phyloP scores from a whole-genome alignment of 2,329 filamentous ascomycete genomes.

The Paracamarosporium sp. region DNA sequence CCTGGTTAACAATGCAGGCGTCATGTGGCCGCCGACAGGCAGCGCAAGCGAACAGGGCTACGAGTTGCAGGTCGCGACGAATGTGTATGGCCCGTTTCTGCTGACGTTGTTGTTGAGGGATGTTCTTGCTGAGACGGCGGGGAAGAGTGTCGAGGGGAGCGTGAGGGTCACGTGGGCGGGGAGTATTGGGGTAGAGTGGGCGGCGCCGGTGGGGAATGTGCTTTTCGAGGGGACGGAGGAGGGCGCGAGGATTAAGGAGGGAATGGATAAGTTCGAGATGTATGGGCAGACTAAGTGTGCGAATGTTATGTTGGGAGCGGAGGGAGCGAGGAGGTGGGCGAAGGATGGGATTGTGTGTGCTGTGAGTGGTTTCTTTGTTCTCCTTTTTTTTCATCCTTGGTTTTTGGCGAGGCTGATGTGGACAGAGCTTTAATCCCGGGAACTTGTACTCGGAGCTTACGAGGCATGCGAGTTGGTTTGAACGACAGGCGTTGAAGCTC shows the following conservation, averaged over 20 bases:
- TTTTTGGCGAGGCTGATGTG: neutral
- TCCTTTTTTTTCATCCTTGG: neutral
- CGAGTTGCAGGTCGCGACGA: slow-evolving; percentile 45
- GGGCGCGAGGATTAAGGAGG: slow-evolving; percentile 7
- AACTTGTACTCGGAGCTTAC: slow-evolving; percentile 42
- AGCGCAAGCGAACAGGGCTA: slow-evolving; percentile 25
- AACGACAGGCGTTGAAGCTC: neutral
- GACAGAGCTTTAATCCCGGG: slow-evolving; percentile 43
- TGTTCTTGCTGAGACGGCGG: slow-evolving; percentile 32
- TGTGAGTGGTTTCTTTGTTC: neutral
- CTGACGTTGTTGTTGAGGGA: slow-evolving; percentile 42
- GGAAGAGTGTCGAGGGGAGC: slow-evolving; percentile 15
- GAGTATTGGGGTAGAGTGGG: slow-evolving; percentile 7
- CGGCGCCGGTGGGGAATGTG: slow-evolving; percentile 10
- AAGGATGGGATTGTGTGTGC: slow-evolving; percentile 16
- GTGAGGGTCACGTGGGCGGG: slow-evolving; percentile 29
- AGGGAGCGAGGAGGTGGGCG: neutral
- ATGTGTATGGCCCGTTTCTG: slow-evolving; percentile 44
- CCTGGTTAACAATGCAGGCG: slow-evolving; percentile 90
- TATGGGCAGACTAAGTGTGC: slow-evolving; percentile 25
- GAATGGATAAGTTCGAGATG: slow-evolving; percentile 12
- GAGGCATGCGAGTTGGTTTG: neutral
- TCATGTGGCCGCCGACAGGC: slow-evolving; percentile 37
- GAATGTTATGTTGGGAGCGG: slow-evolving; percentile 21
- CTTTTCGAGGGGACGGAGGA: slow-evolving; percentile 13